phyloP scores from a whole-genome alignment of 1,284 basidiomycete species.

The Apiotrichum sp. region DNA sequence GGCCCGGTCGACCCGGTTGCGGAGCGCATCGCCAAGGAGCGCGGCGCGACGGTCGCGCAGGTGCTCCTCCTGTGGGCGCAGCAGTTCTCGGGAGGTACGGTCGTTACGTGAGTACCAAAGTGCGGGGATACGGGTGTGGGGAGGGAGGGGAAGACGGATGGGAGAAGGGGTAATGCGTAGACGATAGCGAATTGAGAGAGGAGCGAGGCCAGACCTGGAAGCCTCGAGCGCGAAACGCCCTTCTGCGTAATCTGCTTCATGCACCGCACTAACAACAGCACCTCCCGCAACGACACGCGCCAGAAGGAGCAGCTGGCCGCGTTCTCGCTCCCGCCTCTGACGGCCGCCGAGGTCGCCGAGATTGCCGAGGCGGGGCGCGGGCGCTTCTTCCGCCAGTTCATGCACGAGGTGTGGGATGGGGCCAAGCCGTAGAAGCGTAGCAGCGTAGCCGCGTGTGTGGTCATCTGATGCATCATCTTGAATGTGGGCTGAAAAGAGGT shows the following conservation, averaged over 20 bases:
- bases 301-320: constrained; percentile 60
- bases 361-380: background rate
- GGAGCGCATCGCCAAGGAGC: constrained; percentile 50
- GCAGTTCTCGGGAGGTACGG: constrained; percentile 39
- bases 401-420: too few species aligned
- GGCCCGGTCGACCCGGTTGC: constrained; percentile 56
- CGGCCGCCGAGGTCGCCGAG: too few species aligned
- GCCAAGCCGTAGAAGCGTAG: background rate
- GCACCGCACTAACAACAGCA: constrained; percentile 22
- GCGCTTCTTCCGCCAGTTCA: too few species aligned
- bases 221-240: too few species aligned
- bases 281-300: constrained; percentile 62
- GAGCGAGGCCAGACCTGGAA: too few species aligned
- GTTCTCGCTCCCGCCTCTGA: too few species aligned
- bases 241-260: background rate
- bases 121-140: too few species aligned
- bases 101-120: constrained; percentile 56
- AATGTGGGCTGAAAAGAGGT: too few species aligned
- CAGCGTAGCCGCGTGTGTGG: too few species aligned
- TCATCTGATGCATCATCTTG: too few species aligned
- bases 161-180: too few species aligned
- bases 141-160: background rate
- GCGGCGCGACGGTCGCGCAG: constrained; percentile 32
- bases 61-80: constrained; percentile 42
- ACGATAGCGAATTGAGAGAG: too few species aligned